Conservation (phyloP, 2,329 filamentous ascomycete species). For the Aspergillus calidoustus region DNA sequence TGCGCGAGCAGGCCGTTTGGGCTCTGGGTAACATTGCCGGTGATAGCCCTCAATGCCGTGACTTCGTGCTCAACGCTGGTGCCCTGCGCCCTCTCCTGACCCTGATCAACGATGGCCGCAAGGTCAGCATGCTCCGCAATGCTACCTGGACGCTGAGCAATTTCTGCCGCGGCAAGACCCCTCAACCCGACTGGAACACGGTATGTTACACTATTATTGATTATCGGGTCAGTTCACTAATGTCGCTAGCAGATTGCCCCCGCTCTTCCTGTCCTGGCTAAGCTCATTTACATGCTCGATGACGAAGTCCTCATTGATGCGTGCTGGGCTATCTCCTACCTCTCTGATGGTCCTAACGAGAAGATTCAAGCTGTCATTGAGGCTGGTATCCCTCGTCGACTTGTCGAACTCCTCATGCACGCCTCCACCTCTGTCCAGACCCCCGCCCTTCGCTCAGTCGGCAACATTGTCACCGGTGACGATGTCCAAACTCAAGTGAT, state of each 20-base stretch:
- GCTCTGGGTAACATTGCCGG: slow-evolving; percentile 98
- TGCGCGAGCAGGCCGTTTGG: slow-evolving; percentile 98
- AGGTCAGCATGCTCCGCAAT: slow-evolving; percentile 98
- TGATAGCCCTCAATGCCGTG: slow-evolving; percentile 95
- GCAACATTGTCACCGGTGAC: slow-evolving; percentile 98
- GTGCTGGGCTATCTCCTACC: slow-evolving; percentile 99
- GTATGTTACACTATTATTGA: slow-evolving; percentile 59
- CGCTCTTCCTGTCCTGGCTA: slow-evolving; percentile 90
- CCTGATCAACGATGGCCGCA: slow-evolving; percentile 94
- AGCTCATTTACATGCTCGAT: slow-evolving; percentile 97
- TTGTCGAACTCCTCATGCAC: slow-evolving; percentile 97
- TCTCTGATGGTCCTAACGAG: slow-evolving; percentile 97
- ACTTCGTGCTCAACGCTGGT: slow-evolving; percentile 91
- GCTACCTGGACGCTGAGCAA: slow-evolving; percentile 99
- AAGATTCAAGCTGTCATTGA: slow-evolving; percentile 99
- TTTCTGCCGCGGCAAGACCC: slow-evolving; percentile 99
- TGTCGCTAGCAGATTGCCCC: slow-evolving; percentile 75
- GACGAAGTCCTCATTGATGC: slow-evolving; percentile 98
- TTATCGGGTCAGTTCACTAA: background rate
- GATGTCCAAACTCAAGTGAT: slow-evolving; percentile 99
- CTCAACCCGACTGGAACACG: slow-evolving; percentile 96
- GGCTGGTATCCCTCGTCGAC: slow-evolving; percentile 91
- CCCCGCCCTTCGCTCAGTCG: slow-evolving; percentile 92
- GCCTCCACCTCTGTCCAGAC: slow-evolving; percentile 98
- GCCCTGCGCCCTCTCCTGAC: slow-evolving; percentile 88